These are phyloP conservation scores for Monilinia laxa DNA, from an alignment of 2,329 filamentous ascomycete genomes.

Conservation along the genomic window DNA sequence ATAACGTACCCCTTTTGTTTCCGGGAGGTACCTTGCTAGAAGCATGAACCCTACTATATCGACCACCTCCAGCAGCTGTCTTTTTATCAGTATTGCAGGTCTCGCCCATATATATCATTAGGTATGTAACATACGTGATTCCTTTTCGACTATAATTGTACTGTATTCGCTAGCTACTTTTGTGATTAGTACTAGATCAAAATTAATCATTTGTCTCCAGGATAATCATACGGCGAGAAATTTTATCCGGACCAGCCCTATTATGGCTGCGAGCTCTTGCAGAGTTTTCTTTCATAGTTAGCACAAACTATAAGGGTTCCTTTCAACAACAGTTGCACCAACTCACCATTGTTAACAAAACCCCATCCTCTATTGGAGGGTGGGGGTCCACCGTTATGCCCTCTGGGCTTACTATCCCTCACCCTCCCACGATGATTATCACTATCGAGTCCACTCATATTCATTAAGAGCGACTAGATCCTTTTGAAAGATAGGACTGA, in stretches of 20 bases:
- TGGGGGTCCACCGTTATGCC: not conserved
- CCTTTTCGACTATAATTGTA: not conserved
- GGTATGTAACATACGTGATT: not conserved
- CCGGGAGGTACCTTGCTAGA: not conserved
- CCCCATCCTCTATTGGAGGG: not conserved
- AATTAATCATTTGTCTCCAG: not conserved
- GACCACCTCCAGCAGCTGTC: not conserved
- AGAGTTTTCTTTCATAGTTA: not conserved
- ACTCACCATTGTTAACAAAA: not conserved
- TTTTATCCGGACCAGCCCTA: not conserved
- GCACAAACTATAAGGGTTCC: not conserved
- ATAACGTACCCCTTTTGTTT: not conserved
- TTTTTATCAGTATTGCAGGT: not conserved
- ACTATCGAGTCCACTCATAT: not conserved
- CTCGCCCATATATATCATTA: too few species aligned
- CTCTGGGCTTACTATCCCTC: not conserved
- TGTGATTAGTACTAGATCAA: not conserved
- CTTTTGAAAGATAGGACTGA: not conserved
- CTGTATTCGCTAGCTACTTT: not conserved
- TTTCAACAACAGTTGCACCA: not conserved
- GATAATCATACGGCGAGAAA: not conserved
- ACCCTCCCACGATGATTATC: not conserved
- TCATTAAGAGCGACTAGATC: not conserved
- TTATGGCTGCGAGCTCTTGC: not conserved
- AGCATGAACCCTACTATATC: not conserved